These are phyloP conservation scores for Tilletia horrida DNA, from an alignment of 1,284 basidiomycete species.

Conservation along the genomic window DNA sequence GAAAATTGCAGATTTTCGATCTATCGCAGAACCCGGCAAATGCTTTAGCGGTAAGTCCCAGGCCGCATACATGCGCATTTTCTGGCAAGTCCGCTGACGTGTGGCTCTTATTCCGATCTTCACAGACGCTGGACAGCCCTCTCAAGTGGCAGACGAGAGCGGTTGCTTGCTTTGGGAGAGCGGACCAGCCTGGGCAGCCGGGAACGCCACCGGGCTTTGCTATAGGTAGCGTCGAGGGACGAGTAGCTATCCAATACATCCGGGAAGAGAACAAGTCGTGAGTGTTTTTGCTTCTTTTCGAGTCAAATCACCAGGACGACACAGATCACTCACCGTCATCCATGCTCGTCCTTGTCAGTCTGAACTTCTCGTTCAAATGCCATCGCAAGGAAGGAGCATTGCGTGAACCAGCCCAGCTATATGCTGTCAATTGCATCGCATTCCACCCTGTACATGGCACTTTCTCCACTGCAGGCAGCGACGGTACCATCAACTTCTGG, in stretches of 20 bases:
- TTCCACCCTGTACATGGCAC: constrained; percentile 92
- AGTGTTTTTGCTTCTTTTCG: not conserved
- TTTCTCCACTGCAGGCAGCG: constrained; percentile 80
- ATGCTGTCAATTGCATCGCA: constrained; percentile 82
- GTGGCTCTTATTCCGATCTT: not conserved
- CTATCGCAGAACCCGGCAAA: constrained; percentile 66
- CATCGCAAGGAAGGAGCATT: constrained; percentile 69
- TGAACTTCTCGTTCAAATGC: constrained; percentile 72
- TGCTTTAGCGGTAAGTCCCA: constrained; percentile 55
- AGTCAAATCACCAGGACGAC: not conserved
- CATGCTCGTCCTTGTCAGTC: not conserved
- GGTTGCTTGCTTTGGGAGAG: constrained; percentile 77
- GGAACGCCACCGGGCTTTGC: constrained; percentile 59
- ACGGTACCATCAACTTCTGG: constrained; percentile 61
- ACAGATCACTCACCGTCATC: not conserved
- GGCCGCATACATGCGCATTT: not conserved
- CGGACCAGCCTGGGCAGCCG: constrained; percentile 56
- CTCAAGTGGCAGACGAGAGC: constrained; percentile 89
- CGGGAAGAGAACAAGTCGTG: constrained; percentile 27
- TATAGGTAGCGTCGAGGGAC: constrained; percentile 88
- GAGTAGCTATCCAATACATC: constrained; percentile 89
- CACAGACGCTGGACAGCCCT: constrained; percentile 32
- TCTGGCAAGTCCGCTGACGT: not conserved
- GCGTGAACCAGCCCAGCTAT: constrained; percentile 65
- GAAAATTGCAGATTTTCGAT: constrained; percentile 83